These are phyloP conservation scores for Penicillium sp. DNA, from an alignment of 2,329 filamentous ascomycete species.

Conservation along the genomic window DNA sequence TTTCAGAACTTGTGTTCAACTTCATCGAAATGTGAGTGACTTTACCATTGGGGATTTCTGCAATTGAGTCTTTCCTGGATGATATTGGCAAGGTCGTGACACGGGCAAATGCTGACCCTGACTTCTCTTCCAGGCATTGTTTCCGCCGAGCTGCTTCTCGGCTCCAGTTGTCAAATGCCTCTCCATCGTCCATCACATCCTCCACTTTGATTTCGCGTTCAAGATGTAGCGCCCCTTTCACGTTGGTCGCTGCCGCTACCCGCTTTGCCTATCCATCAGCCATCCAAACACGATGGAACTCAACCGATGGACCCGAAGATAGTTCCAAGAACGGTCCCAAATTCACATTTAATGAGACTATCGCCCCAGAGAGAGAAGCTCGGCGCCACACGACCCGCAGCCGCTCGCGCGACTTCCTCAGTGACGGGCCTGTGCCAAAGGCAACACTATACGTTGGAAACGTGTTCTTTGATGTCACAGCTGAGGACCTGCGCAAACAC, in stretches of 20 bases:
- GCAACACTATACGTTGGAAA: slow-evolving; percentile 67
- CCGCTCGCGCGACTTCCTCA: not conserved
- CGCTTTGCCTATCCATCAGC: slow-evolving; percentile 9
- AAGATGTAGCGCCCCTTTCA: slow-evolving; percentile 32
- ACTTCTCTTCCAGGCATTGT: slow-evolving; percentile 50
- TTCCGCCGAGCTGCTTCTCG: slow-evolving; percentile 61
- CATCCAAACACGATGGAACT: slow-evolving; percentile 20
- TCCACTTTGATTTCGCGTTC: slow-evolving; percentile 38
- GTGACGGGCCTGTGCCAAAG: slow-evolving; percentile 32
- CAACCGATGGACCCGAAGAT: not conserved
- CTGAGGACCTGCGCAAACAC: slow-evolving; percentile 60
- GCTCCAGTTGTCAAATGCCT: slow-evolving; percentile 49
- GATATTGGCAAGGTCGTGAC: not conserved
- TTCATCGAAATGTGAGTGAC: slow-evolving; percentile 5
- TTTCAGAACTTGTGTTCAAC: not conserved
- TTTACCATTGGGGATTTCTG: not conserved
- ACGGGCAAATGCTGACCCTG: slow-evolving; percentile 2
- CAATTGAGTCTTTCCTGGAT: not conserved
- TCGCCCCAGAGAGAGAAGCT: not conserved
- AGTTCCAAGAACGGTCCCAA: not conserved
- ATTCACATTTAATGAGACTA: not conserved
- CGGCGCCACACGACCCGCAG: not conserved
- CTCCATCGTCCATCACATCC: slow-evolving; percentile 39
- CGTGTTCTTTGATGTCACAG: slow-evolving; percentile 68
- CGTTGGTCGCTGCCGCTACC: slow-evolving; percentile 34